Evolutionary conservation across 805 yeast genomes (phyloP).

Genomic region (Lipomyces kockii): DNA sequence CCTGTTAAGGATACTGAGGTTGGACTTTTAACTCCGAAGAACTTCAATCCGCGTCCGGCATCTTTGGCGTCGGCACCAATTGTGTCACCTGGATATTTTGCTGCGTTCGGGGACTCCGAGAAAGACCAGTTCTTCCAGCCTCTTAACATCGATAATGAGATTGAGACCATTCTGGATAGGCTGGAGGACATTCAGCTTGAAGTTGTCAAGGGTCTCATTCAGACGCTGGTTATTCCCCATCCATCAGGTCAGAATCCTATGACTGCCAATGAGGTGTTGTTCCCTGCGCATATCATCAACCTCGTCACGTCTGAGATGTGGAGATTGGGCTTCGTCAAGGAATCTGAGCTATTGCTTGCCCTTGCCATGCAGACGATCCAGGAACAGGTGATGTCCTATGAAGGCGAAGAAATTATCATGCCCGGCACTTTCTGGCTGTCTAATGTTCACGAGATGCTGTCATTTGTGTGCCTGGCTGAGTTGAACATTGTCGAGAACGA

Average conservation of each 20-base stretch:
- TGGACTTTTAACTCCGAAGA: slow-evolving; percentile 17
- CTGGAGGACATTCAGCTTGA: slow-evolving; percentile 65
- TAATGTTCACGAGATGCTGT: slow-evolving; percentile 91
- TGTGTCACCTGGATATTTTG: slow-evolving; percentile 32
- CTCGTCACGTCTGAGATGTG: slow-evolving; percentile 95
- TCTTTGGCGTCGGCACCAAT: slow-evolving; percentile 26
- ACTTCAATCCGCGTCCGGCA: slow-evolving; percentile 42
- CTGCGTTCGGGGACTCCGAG: slow-evolving; percentile 30
- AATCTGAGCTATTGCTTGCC: slow-evolving; percentile 88
- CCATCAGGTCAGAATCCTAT: slow-evolving; percentile 83
- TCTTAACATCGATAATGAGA: slow-evolving; percentile 42
- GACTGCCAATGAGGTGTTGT: slow-evolving; percentile 86
- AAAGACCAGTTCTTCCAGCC: slow-evolving; percentile 35
- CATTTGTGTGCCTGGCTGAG: slow-evolving; percentile 93
- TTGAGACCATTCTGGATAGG: slow-evolving; percentile 45
- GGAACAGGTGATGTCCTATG: slow-evolving; percentile 73
- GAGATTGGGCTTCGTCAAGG: slow-evolving; percentile 92
- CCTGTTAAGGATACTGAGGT: slow-evolving; percentile 20
- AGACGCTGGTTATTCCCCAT: slow-evolving; percentile 82
- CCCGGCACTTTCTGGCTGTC: slow-evolving; percentile 98
- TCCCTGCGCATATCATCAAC: slow-evolving; percentile 94
- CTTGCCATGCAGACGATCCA: slow-evolving; percentile 87
- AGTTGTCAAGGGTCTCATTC: slow-evolving; percentile 82
- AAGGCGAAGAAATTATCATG: slow-evolving; percentile 83
- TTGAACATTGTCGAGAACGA: slow-evolving; percentile 87